These are phyloP conservation scores for Nidularia pulvinata DNA, from an alignment of 768 basidiomycete species.

Conservation along the genomic window DNA sequence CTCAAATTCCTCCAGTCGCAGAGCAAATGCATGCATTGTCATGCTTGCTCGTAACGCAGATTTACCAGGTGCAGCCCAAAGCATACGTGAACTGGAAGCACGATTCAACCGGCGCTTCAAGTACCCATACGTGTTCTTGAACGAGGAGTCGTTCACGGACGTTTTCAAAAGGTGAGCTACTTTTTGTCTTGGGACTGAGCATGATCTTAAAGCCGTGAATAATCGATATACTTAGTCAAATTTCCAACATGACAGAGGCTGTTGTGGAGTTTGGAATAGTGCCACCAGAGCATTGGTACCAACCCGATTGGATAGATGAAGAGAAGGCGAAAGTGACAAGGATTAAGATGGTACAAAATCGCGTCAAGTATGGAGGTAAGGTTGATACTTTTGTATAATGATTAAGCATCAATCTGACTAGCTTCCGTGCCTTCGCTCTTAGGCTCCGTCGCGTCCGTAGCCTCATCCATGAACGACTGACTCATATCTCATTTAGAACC, in stretches of 20 bases:
- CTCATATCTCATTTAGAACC: not conserved
- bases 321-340: constrained; percentile 59
- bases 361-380: constrained; percentile 62
- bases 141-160: constrained; percentile 76
- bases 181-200: not conserved
- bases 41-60: constrained; percentile 63
- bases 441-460: constrained; percentile 73
- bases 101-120: constrained; percentile 76
- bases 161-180: constrained; percentile 61
- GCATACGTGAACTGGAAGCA: constrained; percentile 74
- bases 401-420: not conserved
- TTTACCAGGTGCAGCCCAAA: constrained; percentile 47
- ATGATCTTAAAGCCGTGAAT: not conserved
- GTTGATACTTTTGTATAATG: constrained; percentile 1
- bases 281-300: constrained; percentile 71
- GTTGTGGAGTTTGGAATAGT: constrained; percentile 72
- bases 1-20: too few species aligned
- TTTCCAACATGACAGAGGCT: constrained; percentile 54
- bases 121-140: constrained; percentile 87
- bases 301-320: constrained; percentile 83
- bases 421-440: not conserved
- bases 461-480: not conserved
- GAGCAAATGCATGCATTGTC: constrained; percentile 81
- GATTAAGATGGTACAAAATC: constrained; percentile 58
- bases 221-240: constrained; percentile 30